Evolutionary conservation across 129 eudicot species (phyloP).

Genomic region (Apium graveolens): DNA sequence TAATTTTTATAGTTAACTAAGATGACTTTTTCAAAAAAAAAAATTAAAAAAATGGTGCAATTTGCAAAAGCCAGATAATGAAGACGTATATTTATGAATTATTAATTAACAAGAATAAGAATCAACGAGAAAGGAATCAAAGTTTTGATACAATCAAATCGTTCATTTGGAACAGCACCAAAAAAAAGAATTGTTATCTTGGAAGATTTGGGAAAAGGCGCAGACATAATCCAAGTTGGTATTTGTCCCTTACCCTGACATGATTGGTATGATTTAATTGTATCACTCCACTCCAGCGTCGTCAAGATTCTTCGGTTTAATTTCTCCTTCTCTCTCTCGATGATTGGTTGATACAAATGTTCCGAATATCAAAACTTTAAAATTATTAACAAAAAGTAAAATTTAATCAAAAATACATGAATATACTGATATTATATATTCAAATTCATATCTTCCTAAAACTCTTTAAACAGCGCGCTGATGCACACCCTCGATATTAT

Average conservation of each 20-base stretch:
- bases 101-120: too few species aligned
- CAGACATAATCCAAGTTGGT: background rate
- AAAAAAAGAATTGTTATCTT: background rate
- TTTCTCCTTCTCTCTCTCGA: background rate
- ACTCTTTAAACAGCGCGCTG: too few species aligned
- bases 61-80: too few species aligned
- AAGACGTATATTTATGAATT: too few species aligned
- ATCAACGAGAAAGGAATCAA: background rate
- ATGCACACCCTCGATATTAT: too few species aligned
- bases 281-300: background rate
- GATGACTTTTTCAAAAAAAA: too few species aligned
- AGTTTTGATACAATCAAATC: background rate
- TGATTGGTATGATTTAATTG: background rate
- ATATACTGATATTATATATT: too few species aligned
- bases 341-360: background rate
- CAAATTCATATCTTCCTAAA: too few species aligned
- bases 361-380: background rate
- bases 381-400: fast-evolving
- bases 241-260: background rate
- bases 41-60: too few species aligned
- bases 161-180: too few species aligned
- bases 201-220: background rate
- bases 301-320: background rate
- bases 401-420: too few species aligned
- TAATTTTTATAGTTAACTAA: too few species aligned